phyloP scores from a whole-genome alignment of 352 stramenopile genomes.

The Globisporangium irregulare region DNA sequence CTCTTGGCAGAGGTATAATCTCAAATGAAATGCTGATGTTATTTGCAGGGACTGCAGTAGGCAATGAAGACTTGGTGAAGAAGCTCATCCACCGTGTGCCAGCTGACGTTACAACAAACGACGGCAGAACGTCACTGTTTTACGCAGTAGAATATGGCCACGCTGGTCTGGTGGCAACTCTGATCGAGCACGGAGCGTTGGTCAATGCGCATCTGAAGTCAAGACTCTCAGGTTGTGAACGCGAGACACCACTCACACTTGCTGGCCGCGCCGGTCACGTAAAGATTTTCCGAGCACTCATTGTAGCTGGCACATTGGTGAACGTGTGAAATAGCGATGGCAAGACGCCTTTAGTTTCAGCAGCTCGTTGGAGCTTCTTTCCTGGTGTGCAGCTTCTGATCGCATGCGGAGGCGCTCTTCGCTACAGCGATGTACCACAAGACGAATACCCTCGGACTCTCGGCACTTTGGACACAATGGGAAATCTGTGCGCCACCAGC shows the following conservation, averaged over 20 bases:
- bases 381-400: background rate
- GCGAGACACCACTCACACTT: background rate
- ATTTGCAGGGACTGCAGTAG: no score
- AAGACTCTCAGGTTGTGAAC: background rate
- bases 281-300: background rate
- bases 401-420: background rate
- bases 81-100: no score
- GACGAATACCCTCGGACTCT: background rate
- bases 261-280: background rate
- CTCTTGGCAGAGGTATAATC: no score
- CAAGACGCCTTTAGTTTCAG: background rate
- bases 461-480: background rate
- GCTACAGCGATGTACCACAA: background rate
- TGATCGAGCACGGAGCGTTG: background rate
- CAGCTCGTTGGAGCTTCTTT: background rate
- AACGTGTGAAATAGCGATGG: background rate
- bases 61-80: no score
- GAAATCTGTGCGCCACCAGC: background rate
- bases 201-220: background rate
- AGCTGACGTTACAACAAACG: no score
- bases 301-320: background rate
- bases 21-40: no score
- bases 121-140: background rate
- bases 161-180: background rate
- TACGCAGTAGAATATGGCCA: background rate